Percentiles rank a stretch among this genome's conserved stretches.
These are phyloP conservation scores for Sarocladium strictum DNA, from an alignment of 2,329 filamentous ascomycete species.

Conservation along the genomic window DNA sequence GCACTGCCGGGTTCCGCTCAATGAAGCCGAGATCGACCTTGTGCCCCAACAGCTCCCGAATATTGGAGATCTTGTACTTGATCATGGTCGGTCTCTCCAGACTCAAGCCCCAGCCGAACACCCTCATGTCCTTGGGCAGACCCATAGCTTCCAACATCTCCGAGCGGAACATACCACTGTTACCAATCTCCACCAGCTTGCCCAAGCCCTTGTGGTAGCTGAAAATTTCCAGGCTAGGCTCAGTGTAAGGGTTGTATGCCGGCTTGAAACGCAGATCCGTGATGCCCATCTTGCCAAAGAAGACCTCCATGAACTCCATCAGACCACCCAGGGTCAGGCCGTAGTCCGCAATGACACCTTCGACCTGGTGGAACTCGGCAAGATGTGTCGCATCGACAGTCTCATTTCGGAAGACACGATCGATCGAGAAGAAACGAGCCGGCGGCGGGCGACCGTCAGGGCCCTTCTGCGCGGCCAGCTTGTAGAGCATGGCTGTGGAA, in stretches of 20 bases:
- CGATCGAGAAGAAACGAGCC: constrained; percentile 97
- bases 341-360: constrained; percentile 97
- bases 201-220: constrained; percentile 83
- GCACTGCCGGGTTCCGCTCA: constrained; percentile 82
- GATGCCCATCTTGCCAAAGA: constrained; percentile 96
- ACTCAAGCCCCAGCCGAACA: constrained; percentile 90
- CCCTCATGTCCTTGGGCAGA: constrained; percentile 80
- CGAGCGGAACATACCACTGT: constrained; percentile 97
- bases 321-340: constrained; percentile 85
- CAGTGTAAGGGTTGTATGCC: constrained; percentile 87
- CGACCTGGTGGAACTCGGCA: constrained; percentile 97
- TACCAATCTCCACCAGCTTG: constrained; percentile 96
- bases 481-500: constrained; percentile 84
- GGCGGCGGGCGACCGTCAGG: constrained; percentile 59
- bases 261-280: constrained; percentile 85
- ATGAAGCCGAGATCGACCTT: constrained; percentile 94
- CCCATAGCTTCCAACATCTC: constrained; percentile 98
- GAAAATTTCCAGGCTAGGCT: constrained; percentile 98
- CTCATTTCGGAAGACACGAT: constrained; percentile 97
- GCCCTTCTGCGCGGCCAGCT: constrained; percentile 75
- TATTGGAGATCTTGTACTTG: constrained; percentile 85
- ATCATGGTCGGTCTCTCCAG: constrained; percentile 97
- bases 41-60: constrained; percentile 86
- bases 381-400: constrained; percentile 95
- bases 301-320: constrained; percentile 89